phyloP scores from a whole-genome alignment of 1,284 basidiomycete genomes.

The Fomitopsis pinicola region DNA sequence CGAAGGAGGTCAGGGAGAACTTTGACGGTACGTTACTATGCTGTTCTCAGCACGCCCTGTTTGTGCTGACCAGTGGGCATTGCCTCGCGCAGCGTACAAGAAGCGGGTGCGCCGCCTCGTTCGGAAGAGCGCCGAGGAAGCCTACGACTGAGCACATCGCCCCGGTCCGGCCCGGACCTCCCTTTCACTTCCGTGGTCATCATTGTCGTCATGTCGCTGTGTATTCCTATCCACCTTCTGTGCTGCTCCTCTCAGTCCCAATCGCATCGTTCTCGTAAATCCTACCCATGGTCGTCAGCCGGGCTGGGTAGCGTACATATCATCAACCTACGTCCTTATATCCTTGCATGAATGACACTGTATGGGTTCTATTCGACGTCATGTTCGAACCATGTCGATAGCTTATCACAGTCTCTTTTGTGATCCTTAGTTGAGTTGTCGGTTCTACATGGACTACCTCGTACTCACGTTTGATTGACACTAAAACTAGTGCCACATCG shows the following conservation, averaged over 20 bases:
- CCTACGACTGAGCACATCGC: constrained; percentile 48
- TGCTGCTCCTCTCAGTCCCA: not conserved
- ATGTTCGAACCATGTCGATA: not conserved
- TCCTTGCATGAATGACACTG: not conserved
- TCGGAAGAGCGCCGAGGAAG: constrained; percentile 83
- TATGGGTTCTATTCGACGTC: not conserved
- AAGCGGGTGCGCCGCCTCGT: constrained; percentile 91
- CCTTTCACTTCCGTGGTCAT: constrained; percentile 6
- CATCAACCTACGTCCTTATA: not conserved
- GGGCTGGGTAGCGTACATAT: not conserved
- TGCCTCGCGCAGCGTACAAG: constrained; percentile 59
- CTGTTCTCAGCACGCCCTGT: not conserved
- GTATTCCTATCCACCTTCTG: not conserved
- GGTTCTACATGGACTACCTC: not conserved
- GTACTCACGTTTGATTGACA: not conserved
- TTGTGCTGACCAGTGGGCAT: not conserved
- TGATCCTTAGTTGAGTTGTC: not conserved
- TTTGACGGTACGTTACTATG: constrained; percentile 46
- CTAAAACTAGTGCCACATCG: not conserved
- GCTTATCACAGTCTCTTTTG: not conserved
- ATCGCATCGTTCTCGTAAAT: not conserved
- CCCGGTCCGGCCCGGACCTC: not conserved
- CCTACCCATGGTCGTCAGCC: not conserved
- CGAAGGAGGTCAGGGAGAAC: constrained; percentile 83
- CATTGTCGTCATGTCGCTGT: constrained; percentile 3